These are phyloP conservation scores for Nemania sp. DNA, from an alignment of 2,329 filamentous ascomycete genomes.

Conservation along the genomic window DNA sequence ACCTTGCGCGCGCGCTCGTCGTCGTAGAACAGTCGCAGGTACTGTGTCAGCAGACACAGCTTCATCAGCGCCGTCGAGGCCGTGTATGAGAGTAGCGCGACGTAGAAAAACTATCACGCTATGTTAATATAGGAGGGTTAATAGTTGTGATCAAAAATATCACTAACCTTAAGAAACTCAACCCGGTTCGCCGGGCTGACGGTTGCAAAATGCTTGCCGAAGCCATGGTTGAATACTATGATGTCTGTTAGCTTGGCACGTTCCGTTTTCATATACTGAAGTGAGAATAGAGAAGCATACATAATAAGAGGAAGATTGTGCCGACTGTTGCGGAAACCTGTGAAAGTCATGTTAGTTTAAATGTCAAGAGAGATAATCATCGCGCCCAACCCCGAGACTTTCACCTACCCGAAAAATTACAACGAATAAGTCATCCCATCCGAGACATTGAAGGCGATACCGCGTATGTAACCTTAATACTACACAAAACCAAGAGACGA, in stretches of 20 bases:
- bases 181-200: conserved; percentile 26
- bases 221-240: conserved; percentile 31
- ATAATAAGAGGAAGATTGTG: conserved; percentile 20
- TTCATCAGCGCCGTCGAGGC: conserved; percentile 44
- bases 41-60: conserved; percentile 43
- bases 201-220: conserved; percentile 36
- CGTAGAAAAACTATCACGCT: conserved; percentile 38
- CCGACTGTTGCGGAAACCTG: conserved; percentile 36
- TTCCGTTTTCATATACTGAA: background rate
- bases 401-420: conserved; percentile 37
- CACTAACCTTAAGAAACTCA: conserved; percentile 32
- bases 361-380: background rate
- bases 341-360: background rate
- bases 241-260: conserved; percentile 15
- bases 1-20: conserved; percentile 26
- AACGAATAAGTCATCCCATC: conserved; percentile 44
- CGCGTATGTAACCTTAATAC: conserved; percentile 36
- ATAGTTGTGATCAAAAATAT: background rate
- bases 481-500: conserved; percentile 37
- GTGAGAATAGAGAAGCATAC: conserved; percentile 7
- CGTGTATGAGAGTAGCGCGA: conserved; percentile 39
- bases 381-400: background rate
- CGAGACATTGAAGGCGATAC: conserved; percentile 34
- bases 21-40: conserved; percentile 41
- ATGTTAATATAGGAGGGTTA: conserved; percentile 13